Base-by-base conservation (phyloP, 1,284 basidiomycete species). In the Entoloma clypeatum region DNA sequence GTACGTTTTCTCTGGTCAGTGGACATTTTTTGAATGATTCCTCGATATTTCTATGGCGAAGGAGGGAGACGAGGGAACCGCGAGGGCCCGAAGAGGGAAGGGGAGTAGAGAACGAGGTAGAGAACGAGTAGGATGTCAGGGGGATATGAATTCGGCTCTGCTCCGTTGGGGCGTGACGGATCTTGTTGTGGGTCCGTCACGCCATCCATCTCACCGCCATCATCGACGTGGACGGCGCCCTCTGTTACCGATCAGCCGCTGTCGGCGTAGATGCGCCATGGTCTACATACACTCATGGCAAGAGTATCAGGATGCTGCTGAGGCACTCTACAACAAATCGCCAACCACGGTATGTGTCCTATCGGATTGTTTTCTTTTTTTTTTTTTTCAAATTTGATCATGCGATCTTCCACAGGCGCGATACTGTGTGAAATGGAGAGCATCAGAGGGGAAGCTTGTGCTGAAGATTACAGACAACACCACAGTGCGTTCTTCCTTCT, bases 401-500 rank as follows among this genome's bases (percentile, higher is more conserved):
- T 38, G 21, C 17, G 22, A 3, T 19, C 16, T 25, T 44, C 39
- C 14, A 19, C 54, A 95, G 92, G 75, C 86, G 22, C 77, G 92
- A 38, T 94, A 94, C 63, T 82, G 79, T 58, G 79, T 94, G 57
- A 92, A 93, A 72, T 95, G 90, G 82, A 79, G 77, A 55, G 74
- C 84, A 24, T 77, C 78, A 7, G 81, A 88, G 56, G 88, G 87
- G 9, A 81, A 89, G 57, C 75, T 95, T 13, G 86, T 94, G 38
- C 72, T 96, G 47, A 94, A 94, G 67, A 82, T 95, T 56, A 95
- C 92, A 1, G 89, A 95, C 65, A 77, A 94, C 63, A 75, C 72
- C 26, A 86, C 81, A 56, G 92, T 93, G 61, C 54, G 86, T 74
- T 6, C 28, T 14, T 30, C 9, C n/a, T 13, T n/a, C 9, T 19